Percentiles rank a stretch among this genome's conserved stretches.
Evolutionary conservation across 2,329 filamentous ascomycete species (phyloP).

Genomic region (Beauveria australis): DNA sequence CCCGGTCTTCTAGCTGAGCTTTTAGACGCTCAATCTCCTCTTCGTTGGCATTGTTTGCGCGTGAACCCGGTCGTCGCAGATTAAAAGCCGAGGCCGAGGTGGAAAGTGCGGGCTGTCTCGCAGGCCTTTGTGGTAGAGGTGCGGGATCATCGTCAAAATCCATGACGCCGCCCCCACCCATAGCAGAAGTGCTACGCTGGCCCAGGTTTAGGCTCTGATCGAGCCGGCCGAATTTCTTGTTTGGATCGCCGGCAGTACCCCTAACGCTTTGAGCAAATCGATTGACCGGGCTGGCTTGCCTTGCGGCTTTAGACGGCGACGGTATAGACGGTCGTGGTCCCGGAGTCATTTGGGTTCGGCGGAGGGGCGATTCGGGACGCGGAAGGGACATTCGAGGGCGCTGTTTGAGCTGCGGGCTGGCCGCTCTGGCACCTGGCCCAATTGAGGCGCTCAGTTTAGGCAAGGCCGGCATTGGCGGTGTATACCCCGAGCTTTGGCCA

Average conservation of each 20-base stretch:
- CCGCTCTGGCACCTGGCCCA: conserved; percentile 58
- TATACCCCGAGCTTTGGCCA: conserved; percentile 51
- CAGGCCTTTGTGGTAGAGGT: conserved; percentile 42
- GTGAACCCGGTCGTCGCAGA: conserved; percentile 43
- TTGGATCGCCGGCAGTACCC: conserved; percentile 52
- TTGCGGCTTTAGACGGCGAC: conserved; percentile 37
- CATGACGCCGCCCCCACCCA: conserved; percentile 43
- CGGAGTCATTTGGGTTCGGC: conserved; percentile 57
- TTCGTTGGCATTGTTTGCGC: conserved; percentile 48
- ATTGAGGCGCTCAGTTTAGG: conserved; percentile 85
- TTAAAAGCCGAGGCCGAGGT: conserved; percentile 48
- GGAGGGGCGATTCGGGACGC: conserved; percentile 78
- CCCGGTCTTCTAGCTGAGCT: conserved; percentile 70
- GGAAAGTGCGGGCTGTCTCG: conserved; percentile 44
- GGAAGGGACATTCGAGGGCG: conserved; percentile 65
- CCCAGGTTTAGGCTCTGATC: conserved; percentile 44
- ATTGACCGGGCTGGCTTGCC: conserved; percentile 38
- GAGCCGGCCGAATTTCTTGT: conserved; percentile 41
- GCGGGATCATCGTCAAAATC: conserved; percentile 51
- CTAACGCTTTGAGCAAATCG: conserved; percentile 58
- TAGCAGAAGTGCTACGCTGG: conserved; percentile 51
- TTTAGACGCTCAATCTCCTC: conserved; percentile 68
- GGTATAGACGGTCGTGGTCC: conserved; percentile 47
- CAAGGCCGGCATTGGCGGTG: conserved; percentile 56
- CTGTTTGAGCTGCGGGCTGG: conserved; percentile 65